These are phyloP conservation scores for Solanum hybrid DNA, from an alignment of 305 asterid species.

Conservation along the genomic window DNA sequence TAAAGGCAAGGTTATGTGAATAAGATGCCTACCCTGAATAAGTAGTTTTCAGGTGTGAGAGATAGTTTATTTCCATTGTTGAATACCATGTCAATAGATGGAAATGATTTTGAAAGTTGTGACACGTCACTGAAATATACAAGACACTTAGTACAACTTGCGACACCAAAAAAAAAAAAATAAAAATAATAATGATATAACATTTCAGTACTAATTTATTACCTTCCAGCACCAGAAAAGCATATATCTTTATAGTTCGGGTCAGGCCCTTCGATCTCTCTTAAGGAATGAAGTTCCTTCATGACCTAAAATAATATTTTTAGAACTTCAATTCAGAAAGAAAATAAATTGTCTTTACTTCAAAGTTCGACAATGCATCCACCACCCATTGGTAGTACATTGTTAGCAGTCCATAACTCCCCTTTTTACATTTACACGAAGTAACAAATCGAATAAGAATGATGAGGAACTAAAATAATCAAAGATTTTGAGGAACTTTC, in stretches of 20 bases:
- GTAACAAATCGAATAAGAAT: neutral
- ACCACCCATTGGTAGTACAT: neutral
- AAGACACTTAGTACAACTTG: conserved; percentile 20
- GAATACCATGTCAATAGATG: conserved; percentile 74
- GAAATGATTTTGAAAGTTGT: conserved; percentile 59
- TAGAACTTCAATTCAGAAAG: neutral
- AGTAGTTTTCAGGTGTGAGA: conserved; percentile 79
- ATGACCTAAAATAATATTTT: conserved; percentile 42
- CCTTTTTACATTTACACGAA: neutral
- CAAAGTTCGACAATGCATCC: neutral
- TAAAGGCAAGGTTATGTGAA: neutral
- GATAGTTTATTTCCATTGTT: conserved; percentile 64
- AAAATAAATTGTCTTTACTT: neutral
- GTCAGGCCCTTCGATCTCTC: conserved; percentile 73
- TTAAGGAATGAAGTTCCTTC: conserved; percentile 51
- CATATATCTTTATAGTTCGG: conserved; percentile 37
- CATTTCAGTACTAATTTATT: too few species aligned
- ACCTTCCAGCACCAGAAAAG: too few species aligned
- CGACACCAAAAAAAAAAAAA: neutral
- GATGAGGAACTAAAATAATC: neutral
- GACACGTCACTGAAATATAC: conserved; percentile 56
- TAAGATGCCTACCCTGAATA: conserved; percentile 58
- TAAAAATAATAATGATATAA: neutral
- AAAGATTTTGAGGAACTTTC: neutral
- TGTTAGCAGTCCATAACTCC: neutral